Conservation (phyloP, 768 basidiomycete species). For the Calvatia gigantea region DNA sequence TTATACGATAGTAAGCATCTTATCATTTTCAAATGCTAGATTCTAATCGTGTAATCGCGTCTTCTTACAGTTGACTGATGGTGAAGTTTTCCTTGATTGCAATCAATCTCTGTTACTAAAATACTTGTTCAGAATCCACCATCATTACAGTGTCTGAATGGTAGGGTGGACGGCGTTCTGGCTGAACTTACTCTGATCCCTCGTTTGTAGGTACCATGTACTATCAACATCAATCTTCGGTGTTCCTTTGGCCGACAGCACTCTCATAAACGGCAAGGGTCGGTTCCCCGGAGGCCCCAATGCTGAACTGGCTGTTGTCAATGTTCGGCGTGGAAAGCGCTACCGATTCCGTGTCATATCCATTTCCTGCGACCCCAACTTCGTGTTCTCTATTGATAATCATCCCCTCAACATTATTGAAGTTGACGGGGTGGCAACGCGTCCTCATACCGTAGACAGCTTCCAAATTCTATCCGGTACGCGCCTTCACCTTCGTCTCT, state of each 20-base stretch:
- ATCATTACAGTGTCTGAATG: conserved; percentile 39
- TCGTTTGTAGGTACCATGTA: conserved; percentile 18
- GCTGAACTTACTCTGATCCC: background rate
- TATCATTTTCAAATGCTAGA: background rate
- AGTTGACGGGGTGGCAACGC: conserved; percentile 27
- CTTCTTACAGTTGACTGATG: conserved; percentile 27
- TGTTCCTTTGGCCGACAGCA: conserved; percentile 23
- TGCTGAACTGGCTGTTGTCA: conserved; percentile 27
- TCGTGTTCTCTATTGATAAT: conserved; percentile 40
- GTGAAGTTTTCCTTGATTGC: conserved; percentile 21
- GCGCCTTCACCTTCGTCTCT: conserved; percentile 15
- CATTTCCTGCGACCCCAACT: conserved; percentile 27
- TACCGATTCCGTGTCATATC: conserved; percentile 26
- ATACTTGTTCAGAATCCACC: conserved; percentile 27
- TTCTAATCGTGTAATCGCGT: background rate
- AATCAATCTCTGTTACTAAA: conserved; percentile 24
- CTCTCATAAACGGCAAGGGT: conserved; percentile 36
- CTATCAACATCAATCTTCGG: conserved; percentile 17
- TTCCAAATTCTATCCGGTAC: conserved; percentile 11
- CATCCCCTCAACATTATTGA: conserved; percentile 38
- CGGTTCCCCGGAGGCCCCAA: conserved; percentile 31
- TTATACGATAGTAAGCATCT: conserved; percentile 14
- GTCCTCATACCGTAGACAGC: conserved; percentile 29
- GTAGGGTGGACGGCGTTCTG: conserved; percentile 10
- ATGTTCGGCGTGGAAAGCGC: conserved; percentile 28